Evolutionary conservation across 257 asterid genomes (phyloP), one percentile per base, ranked within the genome.

Genomic region (Mentha longifolia): DNA sequence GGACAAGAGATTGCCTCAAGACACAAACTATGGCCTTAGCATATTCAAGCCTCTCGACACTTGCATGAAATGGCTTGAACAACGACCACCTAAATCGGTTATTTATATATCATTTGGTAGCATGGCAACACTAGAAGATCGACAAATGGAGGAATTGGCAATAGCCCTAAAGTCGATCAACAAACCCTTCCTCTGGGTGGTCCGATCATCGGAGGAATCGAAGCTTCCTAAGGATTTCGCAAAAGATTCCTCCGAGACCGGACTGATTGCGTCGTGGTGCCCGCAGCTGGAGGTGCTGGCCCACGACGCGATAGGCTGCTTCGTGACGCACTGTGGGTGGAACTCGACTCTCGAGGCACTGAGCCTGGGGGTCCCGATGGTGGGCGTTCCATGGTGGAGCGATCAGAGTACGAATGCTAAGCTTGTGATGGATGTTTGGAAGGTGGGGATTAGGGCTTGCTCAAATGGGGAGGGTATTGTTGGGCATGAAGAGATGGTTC

Each of bases 291-390:
- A 79, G 59, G 76, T 76, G 13, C n/a, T 79, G 35, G 68, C 69
- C 5, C 78, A 76, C 43, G 45, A 72, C 0, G 63, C 84, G 6
- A 0, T 76, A 25, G 62, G 76, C 0, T 79, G 84, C 46, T 79
- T 79, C 7, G 5, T 79, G 14, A 76, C 84, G 5, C 83, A 79
- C 9, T 75, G 80, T 31, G 84, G 84, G 28, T 79, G 80, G 84
- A 79, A 79, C 16, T 79, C 78, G 72, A 79, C 76, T 1, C 28
- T 79, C 33, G 84, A 79, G 22, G 81, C 81, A 0, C 6, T 72
- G n/a, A 47, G 80, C 16, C 4, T 76, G 31, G 84, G 84, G 1
- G 81, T 76, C 10, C 84, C 84, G 1, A 67, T 72, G 78, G 80
- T 79, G 61, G 81, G 25, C 13, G 9, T 76, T 65, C 81, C 84